phyloP scores from a whole-genome alignment of 2,329 filamentous ascomycete species.

The Aschersonia sp. region DNA sequence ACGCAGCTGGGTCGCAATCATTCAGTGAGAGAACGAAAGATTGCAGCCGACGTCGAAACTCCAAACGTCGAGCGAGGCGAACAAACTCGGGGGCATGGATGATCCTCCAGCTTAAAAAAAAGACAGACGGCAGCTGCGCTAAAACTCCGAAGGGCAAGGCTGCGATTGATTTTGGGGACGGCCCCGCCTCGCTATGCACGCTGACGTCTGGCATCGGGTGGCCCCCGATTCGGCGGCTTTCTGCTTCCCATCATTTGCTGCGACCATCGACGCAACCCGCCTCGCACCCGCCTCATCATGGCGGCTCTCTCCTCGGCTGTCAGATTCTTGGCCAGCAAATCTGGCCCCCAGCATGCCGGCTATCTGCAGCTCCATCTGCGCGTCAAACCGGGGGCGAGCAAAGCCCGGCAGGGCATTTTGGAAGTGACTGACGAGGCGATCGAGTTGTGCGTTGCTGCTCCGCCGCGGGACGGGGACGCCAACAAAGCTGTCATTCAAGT shows the following conservation, averaged over 20 bases:
- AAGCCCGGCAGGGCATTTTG: constrained; percentile 44
- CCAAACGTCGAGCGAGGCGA: neutral
- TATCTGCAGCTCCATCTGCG: constrained; percentile 47
- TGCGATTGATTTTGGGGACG: neutral
- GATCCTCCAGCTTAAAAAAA: too few relatives aligned
- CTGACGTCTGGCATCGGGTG: neutral
- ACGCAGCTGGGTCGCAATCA: constrained; percentile 11
- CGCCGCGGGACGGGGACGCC: constrained; percentile 50
- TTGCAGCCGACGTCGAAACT: constrained; percentile 1
- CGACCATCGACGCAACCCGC: neutral
- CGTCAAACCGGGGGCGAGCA: constrained; percentile 51
- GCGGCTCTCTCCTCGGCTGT: constrained; percentile 14
- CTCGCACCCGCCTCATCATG: too few relatives aligned
- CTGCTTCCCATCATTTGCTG: neutral
- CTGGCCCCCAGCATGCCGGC: constrained; percentile 24
- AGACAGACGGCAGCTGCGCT: too few relatives aligned
- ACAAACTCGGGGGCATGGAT: neutral
- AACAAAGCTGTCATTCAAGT: constrained; percentile 52
- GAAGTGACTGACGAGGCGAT: constrained; percentile 40
- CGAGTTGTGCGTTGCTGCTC: constrained; percentile 51
- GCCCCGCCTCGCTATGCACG: neutral
- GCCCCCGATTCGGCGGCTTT: too few relatives aligned
- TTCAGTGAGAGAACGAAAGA: constrained; percentile 5
- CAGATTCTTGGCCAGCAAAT: constrained; percentile 31
- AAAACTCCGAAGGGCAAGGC: too few relatives aligned